Base-by-base conservation (phyloP, 2,329 filamentous ascomycete species). In the Nannizziopsis arthrosporioides region DNA sequence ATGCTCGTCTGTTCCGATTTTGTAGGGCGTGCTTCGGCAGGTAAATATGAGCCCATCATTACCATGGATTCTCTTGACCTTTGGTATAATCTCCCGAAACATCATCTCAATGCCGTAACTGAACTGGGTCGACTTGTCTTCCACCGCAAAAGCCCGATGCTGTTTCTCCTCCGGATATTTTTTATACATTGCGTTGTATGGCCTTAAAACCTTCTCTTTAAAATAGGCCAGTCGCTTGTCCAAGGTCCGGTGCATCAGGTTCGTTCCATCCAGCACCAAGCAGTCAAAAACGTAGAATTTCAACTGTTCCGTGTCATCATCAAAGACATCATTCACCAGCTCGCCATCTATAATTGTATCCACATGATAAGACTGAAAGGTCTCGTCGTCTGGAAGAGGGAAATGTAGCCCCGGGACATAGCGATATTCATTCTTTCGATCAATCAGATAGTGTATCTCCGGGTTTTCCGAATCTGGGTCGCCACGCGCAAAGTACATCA, bases 41-140 rank as follows among this genome's bases (percentile, higher is more conserved):
- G 92, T 96, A 68, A 96, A 98, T 61, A 98, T 94, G 41, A 98
- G 76, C 5, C 92, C 92, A 63, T 98, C 92, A 64, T 95, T 96
- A 53, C 90, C 89, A 63, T 98, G 92, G 36, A 71, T 66, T 42
- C 63, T 63, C 56, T 82, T 83, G 32, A 98, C 76, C 37, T 75
- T 80, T 1, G 88, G 89, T 22, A 96, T 78, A 39, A 93, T 79
- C 49, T 89, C 76, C 56, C 81, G 79, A 71, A 98, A 94, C 83
- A 96, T 94, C 77, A 85, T 85, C 61, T 87, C 82, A 51, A 93
- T 81, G 41, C 81, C 87, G 68, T 98, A 98, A 42, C 81, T 81
- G 56, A 92, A 77, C 65, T 95, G 85, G 69, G 93, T 93, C 15
- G 80, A 76, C 69, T 98, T 98, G 70, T 92, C 82, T 63, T 88